phyloP scores from a whole-genome alignment of 2,329 filamentous ascomycete species.

The Calonectria ilicicola region DNA sequence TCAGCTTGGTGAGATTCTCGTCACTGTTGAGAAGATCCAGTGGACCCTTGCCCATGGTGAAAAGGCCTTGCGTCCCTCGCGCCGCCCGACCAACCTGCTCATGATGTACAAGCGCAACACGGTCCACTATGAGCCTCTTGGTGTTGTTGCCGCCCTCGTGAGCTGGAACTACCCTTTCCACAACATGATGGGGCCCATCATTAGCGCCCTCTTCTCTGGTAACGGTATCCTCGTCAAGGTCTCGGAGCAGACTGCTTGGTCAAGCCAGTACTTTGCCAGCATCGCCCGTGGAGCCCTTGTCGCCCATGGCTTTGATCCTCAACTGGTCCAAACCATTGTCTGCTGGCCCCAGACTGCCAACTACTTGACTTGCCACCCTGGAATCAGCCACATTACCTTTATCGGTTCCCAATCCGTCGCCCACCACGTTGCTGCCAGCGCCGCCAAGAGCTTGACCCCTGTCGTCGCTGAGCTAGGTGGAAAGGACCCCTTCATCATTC shows the following conservation, averaged over 20 bases:
- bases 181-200: slow-evolving; percentile 91
- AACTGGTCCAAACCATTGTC: slow-evolving; percentile 85
- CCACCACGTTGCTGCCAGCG: slow-evolving; percentile 87
- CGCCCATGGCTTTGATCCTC: slow-evolving; percentile 84
- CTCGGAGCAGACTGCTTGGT: slow-evolving; percentile 97
- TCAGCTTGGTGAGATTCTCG: slow-evolving; percentile 91
- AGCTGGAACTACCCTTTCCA: slow-evolving; percentile 99
- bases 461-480: slow-evolving; percentile 93
- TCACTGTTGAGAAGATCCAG: slow-evolving; percentile 91
- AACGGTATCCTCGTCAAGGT: slow-evolving; percentile 95
- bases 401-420: slow-evolving; percentile 92
- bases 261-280: slow-evolving; percentile 81
- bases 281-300: slow-evolving; percentile 83
- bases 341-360: slow-evolving; percentile 90
- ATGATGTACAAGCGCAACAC: slow-evolving; percentile 97
- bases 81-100: slow-evolving; percentile 86
- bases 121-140: slow-evolving; percentile 90
- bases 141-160: slow-evolving; percentile 91
- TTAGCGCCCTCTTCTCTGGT: slow-evolving; percentile 90
- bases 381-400: slow-evolving; percentile 91
- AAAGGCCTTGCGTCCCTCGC: slow-evolving; percentile 77
- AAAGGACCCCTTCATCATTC: slow-evolving; percentile 91
- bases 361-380: slow-evolving; percentile 86
- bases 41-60: slow-evolving; percentile 96
- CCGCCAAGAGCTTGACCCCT: slow-evolving; percentile 87